Percentiles rank a stretch among this genome's conserved stretches.
Evolutionary conservation across 2,329 filamentous ascomycete species (phyloP).

Genomic region (Trichoderma sp.): DNA sequence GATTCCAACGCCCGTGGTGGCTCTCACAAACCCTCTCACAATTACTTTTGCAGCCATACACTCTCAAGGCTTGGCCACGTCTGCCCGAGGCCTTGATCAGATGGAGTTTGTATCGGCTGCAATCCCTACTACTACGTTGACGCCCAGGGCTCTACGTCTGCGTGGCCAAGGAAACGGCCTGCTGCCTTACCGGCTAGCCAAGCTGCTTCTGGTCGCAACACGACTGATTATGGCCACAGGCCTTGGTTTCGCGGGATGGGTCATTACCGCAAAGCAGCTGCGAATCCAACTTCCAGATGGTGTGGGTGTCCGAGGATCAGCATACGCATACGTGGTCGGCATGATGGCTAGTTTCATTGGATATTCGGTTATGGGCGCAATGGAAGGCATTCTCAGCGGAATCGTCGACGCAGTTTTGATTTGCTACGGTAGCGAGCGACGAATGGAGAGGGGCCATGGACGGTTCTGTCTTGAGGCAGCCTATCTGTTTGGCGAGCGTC

Average conservation of each 20-base stretch:
- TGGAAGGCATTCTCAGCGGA: constrained; percentile 84
- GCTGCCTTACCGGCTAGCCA: constrained; percentile 87
- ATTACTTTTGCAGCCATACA: constrained; percentile 94
- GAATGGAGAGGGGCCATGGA: constrained; percentile 65
- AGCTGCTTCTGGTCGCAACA: constrained; percentile 86
- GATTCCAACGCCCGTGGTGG: constrained; percentile 80
- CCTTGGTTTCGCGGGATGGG: constrained; percentile 95
- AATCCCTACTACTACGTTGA: constrained; percentile 72
- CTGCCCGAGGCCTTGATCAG: constrained; percentile 77
- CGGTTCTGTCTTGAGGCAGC: constrained; percentile 92
- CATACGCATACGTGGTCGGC: constrained; percentile 94
- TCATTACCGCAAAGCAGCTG: constrained; percentile 82
- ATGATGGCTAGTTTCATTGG: constrained; percentile 92
- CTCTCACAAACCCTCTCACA: constrained; percentile 86
- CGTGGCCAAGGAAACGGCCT: constrained; percentile 56
- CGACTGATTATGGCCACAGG: constrained; percentile 88
- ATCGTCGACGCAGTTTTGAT: constrained; percentile 87
- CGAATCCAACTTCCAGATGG: constrained; percentile 59
- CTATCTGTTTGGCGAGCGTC: constrained; percentile 76
- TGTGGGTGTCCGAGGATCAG: constrained; percentile 67
- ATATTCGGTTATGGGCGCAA: constrained; percentile 87
- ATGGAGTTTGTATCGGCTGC: constrained; percentile 77
- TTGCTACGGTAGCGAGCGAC: constrained; percentile 90
- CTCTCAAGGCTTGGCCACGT: constrained; percentile 75
- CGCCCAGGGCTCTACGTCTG: constrained; percentile 53